Evolutionary conservation across 768 basidiomycete species (phyloP).

Genomic region (Pleurotus salmoneostramineus): DNA sequence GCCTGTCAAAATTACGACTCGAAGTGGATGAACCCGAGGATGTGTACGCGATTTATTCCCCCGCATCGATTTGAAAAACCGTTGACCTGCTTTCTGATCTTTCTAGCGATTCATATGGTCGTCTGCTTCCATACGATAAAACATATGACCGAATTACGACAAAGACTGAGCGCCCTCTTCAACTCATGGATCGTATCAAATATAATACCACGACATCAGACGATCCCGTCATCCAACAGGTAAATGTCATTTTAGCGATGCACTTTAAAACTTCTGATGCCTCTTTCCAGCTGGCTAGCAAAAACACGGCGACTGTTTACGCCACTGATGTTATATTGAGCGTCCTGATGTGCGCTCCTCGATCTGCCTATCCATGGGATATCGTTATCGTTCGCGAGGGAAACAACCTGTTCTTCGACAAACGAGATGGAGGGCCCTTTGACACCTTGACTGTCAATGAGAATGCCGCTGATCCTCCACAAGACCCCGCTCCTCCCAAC

Average conservation of each 20-base stretch:
- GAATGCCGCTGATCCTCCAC: conserved; percentile 93
- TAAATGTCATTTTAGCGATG: conserved; percentile 22
- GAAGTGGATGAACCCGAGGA: conserved; percentile 92
- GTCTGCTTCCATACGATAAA: conserved; percentile 90
- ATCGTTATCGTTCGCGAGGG: conserved; percentile 94
- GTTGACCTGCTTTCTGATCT: conserved; percentile 6
- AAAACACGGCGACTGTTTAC: conserved; percentile 82
- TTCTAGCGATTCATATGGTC: conserved; percentile 79
- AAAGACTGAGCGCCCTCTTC: conserved; percentile 86
- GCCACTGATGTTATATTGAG: conserved; percentile 94
- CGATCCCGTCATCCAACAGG: conserved; percentile 94
- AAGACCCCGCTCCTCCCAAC: conserved; percentile 75
- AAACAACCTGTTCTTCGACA: conserved; percentile 93
- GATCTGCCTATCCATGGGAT: conserved; percentile 98
- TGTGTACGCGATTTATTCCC: conserved; percentile 49
- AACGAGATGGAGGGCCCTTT: conserved; percentile 95
- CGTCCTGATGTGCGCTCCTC: conserved; percentile 92
- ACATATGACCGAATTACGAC: conserved; percentile 94
- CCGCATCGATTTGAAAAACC: no score
- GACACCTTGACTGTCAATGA: conserved; percentile 98
- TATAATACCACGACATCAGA: conserved; percentile 98
- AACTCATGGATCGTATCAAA: conserved; percentile 90
- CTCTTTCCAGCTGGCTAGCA: conserved; percentile 62
- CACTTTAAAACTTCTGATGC: neutral
- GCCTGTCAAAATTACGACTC: conserved; percentile 86